Base-by-base conservation (phyloP, 2,329 filamentous ascomycete genomes). In the Chrysoporthe deuterocubensis region DNA sequence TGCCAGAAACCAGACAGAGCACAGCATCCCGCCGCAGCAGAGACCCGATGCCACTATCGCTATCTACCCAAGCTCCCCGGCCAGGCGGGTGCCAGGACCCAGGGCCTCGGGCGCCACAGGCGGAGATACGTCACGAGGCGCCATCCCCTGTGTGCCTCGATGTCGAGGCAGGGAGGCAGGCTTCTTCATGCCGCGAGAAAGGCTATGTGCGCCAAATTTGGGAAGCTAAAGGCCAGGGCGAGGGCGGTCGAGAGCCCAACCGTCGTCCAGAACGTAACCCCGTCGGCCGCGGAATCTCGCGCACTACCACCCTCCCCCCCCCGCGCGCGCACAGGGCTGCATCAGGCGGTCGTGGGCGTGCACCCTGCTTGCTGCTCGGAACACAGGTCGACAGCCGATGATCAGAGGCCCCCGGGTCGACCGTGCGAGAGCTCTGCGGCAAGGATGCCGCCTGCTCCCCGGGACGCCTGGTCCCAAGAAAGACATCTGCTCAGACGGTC, bases 371-470 rank as follows among this genome's bases (percentile, higher is more conserved):
- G 9, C 11, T 16, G 57, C 57, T 43, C 40, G 57, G 37, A 37
- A 42, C 57, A 59, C 8, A 59, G 57, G 37, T 32, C 57, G 13
- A 26, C 3, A 59, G 14, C 37, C 26, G 32, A 52, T 40, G 18
- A 26, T 50, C 16, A 62, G 8, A 43, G 14, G 21, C 7, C 18
- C 21, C 9, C 61, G 37, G 54, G 57, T 67, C 44, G 61, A 26
- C 61, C 63, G 56, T 52, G 60, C 65, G 56, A 69, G 50, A 59
- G 21, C 60, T 42, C 21, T 16, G n/a, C 9, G 52, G 52, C 68
- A 68, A 65, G 66, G 68, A 64, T 70, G 14, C 14, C 62, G 64
- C 66, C 62, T 68, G 65, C 48, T 32, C 44, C 14, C 34, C 21
- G n/a, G 57, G 52, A 8, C 16, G n/a, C 61, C 46, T 62, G 48